These are phyloP conservation scores for Daldinia loculata DNA, from an alignment of 495 filamentous ascomycete genomes.

Conservation along the genomic window DNA sequence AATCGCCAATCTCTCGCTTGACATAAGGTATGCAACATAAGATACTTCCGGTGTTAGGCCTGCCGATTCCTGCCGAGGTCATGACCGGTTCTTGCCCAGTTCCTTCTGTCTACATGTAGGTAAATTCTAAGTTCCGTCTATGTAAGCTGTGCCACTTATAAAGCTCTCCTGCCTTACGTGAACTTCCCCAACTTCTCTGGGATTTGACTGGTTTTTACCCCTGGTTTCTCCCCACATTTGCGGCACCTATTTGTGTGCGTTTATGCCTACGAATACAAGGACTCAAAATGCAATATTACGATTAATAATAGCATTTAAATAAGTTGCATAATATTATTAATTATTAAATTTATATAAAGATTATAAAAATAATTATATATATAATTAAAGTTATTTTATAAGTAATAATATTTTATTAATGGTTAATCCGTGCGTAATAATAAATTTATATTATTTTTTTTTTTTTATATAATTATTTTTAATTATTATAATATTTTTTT, in stretches of 20 bases:
- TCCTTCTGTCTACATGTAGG: neutral
- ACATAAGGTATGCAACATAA: neutral
- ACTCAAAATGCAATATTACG: no score
- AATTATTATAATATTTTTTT: no score
- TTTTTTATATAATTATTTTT: no score
- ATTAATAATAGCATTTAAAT: no score
- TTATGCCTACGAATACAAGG: no score
- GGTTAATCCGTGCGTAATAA: no score
- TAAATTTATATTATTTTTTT: no score
- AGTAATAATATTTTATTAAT: no score
- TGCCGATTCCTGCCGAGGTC: conserved; percentile 20
- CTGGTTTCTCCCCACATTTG: conserved; percentile 16
- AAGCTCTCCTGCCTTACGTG: neutral
- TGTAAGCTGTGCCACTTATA: neutral
- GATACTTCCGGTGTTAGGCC: neutral
- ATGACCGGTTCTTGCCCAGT: neutral
- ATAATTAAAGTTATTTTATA: no score
- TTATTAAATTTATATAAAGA: no score
- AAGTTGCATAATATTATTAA: no score
- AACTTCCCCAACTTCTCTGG: neutral
- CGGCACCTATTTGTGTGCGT: neutral
- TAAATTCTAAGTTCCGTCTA: neutral
- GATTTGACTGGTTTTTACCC: neutral
- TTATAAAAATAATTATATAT: no score
- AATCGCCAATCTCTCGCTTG: conserved; percentile 1